Percentiles rank a stretch among this genome's conserved stretches.
Conservation (phyloP, 2,329 filamentous ascomycete genomes). For the Aureobasidium melanogenum region DNA sequence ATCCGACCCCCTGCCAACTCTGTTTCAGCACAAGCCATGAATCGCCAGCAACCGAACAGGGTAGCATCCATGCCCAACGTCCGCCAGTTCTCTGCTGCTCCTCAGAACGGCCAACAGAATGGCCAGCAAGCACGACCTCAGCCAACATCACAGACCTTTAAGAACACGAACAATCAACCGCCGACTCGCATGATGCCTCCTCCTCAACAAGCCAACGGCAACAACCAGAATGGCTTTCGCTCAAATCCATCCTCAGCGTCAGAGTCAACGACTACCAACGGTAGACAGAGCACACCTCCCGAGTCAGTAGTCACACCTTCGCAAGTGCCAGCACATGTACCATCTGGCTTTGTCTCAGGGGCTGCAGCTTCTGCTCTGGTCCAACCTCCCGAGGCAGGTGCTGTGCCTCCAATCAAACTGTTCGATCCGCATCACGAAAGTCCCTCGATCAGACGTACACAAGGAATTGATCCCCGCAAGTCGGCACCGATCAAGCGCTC, state of each 20-base stretch:
- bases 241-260: conserved; percentile 25
- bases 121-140: conserved; percentile 16
- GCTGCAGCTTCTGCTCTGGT: conserved; percentile 35
- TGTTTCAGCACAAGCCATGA: conserved; percentile 17
- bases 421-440: conserved; percentile 43
- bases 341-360: conserved; percentile 39
- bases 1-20: conserved; percentile 6
- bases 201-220: conserved; percentile 10
- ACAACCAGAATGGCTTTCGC: conserved; percentile 18
- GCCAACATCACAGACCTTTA: conserved; percentile 19
- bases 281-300: conserved; percentile 10
- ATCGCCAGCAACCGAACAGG: conserved; percentile 16
- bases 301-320: not conserved
- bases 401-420: conserved; percentile 21
- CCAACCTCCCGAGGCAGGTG: conserved; percentile 23
- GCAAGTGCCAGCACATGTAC: conserved; percentile 23
- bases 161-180: conserved; percentile 22
- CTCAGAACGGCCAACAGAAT: conserved; percentile 19
- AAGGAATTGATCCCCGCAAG: conserved; percentile 71
- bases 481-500: conserved; percentile 62
- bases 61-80: conserved; percentile 24
- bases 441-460: conserved; percentile 81
- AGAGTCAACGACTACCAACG: conserved; percentile 20
- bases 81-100: not conserved
- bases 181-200: conserved; percentile 12